Evolutionary conservation across 371 early-diverging fungal species (phyloP).

Genomic region (Lichtheimia corymbifera): DNA sequence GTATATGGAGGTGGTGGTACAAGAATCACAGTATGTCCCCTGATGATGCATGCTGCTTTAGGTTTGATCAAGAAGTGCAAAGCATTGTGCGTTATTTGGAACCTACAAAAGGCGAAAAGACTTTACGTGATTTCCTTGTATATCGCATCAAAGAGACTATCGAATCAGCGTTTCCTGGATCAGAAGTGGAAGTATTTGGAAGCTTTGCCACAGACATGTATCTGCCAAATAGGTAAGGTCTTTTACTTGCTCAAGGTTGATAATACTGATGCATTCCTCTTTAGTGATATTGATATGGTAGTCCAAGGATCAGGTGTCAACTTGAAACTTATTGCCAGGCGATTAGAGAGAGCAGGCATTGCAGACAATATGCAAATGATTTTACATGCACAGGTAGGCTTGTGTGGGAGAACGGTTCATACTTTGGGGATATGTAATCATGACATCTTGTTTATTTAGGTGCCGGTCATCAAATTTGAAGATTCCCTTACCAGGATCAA

Average conservation of each 20-base stretch:
- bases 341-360: slow-evolving; percentile 20
- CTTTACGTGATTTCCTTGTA: slow-evolving; percentile 70
- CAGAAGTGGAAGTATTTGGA: slow-evolving; percentile 76
- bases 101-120: slow-evolving; percentile 80
- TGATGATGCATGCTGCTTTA: slow-evolving; percentile 6
- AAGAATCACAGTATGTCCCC: background rate
- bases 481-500: slow-evolving; percentile 70
- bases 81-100: slow-evolving; percentile 59
- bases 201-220: slow-evolving; percentile 84
- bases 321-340: slow-evolving; percentile 15
- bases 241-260: background rate
- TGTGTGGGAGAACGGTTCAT: too few relatives aligned
- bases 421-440: background rate
- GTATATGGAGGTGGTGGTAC: background rate
- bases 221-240: slow-evolving; percentile 70
- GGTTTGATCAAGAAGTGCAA: slow-evolving; percentile 26
- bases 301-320: slow-evolving; percentile 32
- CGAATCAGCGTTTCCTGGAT: slow-evolving; percentile 31
- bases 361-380: slow-evolving; percentile 47
- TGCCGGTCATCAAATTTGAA: slow-evolving; percentile 92
- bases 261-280: background rate
- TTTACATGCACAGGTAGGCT: slow-evolving; percentile 46
- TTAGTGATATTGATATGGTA: slow-evolving; percentile 82
- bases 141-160: slow-evolving; percentile 60
- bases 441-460: slow-evolving; percentile 34